Base-by-base conservation (phyloP, 2,329 filamentous ascomycete genomes). In the Diaporthe citrichinensis region DNA sequence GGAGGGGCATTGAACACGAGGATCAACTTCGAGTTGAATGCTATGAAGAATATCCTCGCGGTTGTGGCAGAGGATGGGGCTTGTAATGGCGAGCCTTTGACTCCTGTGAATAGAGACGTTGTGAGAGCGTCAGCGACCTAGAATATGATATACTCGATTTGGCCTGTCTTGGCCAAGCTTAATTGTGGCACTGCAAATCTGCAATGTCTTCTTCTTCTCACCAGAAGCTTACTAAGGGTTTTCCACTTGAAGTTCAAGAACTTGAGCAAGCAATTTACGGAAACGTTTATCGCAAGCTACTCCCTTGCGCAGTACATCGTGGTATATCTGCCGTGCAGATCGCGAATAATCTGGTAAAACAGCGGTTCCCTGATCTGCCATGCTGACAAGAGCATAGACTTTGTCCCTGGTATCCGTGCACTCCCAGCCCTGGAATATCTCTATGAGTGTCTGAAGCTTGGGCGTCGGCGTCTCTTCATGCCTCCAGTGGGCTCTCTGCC, bases 21-120 rank as follows among this genome's bases (percentile, higher is more conserved):
- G n/a, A 82, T 85, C 31, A 85, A 85, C 6, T 86, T 86, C 69
- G 84, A 86, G 78, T 77, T 83, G 31, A 79, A 82, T 74, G 82
- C 82, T 0, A 84, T 84, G 81, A 81, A 82, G 79, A 84, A 84
- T 53, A 84, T 84, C 23, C 55, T 82, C 53, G 31, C 74, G 9
- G 80, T 83, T 0, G 79, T 83, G 15, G 73, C 65, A 12, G 62
- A 51, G 1, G 62, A 68, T 12, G 62, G 62, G 12, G 36, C 14
- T 7, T 53, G 12, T 31, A 25, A 39, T n/a, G 62, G 62, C 0
- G 44, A 68, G 31, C 62, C 62, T 17, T 25, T 20, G 31, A 68
- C 44, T 4, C 44, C 62, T 5, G 62, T 68, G 14, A 68, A 68
- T 25, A 68, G 23, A n/a, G 31, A 36, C 1, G 14, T 9, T 10